Evolutionary conservation across 148 eudicot genomes (phyloP).

Genomic region (Fallopia convolvulus): DNA sequence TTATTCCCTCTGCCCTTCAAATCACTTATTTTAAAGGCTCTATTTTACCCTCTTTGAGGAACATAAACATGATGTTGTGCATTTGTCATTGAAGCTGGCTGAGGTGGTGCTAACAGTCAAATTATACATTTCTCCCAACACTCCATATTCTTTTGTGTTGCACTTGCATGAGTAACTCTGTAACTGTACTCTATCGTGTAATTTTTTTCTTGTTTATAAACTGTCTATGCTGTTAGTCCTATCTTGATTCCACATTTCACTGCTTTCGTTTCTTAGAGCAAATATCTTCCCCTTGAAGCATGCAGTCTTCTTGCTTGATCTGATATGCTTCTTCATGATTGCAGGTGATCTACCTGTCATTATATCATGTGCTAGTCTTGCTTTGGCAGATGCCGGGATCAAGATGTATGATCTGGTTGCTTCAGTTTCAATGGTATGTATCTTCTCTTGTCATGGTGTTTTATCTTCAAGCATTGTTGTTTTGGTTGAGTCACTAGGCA

Average conservation of each 20-base stretch:
- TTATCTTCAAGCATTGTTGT: neutral
- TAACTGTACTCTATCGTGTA: neutral
- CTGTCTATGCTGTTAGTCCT: neutral
- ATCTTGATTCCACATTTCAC: neutral
- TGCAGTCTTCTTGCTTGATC: neutral
- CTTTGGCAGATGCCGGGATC: conserved; percentile 97
- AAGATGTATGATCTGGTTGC: conserved; percentile 89
- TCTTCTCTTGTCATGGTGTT: neutral
- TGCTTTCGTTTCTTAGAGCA: neutral
- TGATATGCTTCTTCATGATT: conserved; percentile 8
- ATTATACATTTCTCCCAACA: neutral
- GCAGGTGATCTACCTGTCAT: conserved; percentile 96
- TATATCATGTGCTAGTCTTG: conserved; percentile 95
- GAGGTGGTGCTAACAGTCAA: neutral
- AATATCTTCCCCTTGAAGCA: neutral
- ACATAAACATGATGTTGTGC: neutral
- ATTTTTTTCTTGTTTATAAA: neutral
- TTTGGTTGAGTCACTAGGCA: too few species aligned
- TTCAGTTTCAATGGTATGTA: conserved; percentile 86
- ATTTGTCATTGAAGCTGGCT: neutral
- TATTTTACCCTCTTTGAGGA: neutral
- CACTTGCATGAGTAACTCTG: neutral
- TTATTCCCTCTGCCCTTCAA: neutral
- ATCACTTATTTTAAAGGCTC: neutral
- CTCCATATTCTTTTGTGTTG: neutral